Evolutionary conservation across 257 asterid species (phyloP).

Genomic region (Salvia splendens): DNA sequence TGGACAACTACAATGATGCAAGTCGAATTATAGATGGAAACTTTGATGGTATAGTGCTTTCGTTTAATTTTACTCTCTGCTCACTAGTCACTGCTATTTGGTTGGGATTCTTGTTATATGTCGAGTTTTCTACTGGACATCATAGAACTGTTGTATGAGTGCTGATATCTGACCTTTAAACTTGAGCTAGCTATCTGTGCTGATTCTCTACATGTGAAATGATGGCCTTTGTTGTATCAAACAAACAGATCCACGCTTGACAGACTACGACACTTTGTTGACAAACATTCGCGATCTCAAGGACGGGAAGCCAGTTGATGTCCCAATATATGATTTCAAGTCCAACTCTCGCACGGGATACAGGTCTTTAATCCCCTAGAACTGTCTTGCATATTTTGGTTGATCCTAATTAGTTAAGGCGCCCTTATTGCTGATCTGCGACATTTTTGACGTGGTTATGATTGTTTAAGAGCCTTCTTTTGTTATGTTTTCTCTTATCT

Average conservation of each 20-base stretch:
- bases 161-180: no score
- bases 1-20: slow-evolving; percentile 97
- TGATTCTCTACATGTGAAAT: slow-evolving; percentile 2
- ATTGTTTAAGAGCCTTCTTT: slow-evolving; percentile 5
- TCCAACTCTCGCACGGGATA: slow-evolving; percentile 91
- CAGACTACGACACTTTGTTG: slow-evolving; percentile 92
- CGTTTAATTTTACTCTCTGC: neutral
- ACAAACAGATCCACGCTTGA: slow-evolving; percentile 88
- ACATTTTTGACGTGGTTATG: neutral
- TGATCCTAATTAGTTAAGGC: slow-evolving; percentile 8
- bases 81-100: slow-evolving; percentile 11
- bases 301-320: slow-evolving; percentile 69
- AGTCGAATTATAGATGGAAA: slow-evolving; percentile 97
- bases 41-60: slow-evolving; percentile 68
- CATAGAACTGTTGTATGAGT: neutral
- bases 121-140: slow-evolving; percentile 23
- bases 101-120: slow-evolving; percentile 22
- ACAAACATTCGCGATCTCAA: slow-evolving; percentile 80
- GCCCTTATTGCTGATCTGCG: slow-evolving; percentile 5
- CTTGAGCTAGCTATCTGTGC: neutral
- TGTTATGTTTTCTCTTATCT: neutral
- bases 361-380: slow-evolving; percentile 55
- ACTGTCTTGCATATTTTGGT: slow-evolving; percentile 21
- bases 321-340: slow-evolving; percentile 97
- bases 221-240: slow-evolving; percentile 33